Percentiles rank a stretch among this genome's conserved stretches.
phyloP scores from a whole-genome alignment of 495 filamentous ascomycete genomes.

The Lasiosphaeria miniovina region DNA sequence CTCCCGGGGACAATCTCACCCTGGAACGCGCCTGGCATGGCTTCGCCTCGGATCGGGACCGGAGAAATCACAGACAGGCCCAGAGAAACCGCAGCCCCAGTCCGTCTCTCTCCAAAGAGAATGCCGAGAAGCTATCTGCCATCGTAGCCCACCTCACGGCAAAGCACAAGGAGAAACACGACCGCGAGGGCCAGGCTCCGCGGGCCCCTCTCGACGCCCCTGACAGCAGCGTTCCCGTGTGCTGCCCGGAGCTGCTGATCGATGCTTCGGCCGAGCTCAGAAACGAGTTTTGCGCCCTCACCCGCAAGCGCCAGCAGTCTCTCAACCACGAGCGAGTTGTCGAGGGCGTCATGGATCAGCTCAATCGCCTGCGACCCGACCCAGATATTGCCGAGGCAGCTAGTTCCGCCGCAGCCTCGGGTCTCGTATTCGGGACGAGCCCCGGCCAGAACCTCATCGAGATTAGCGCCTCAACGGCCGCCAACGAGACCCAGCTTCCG shows the following conservation, averaged over 20 bases:
- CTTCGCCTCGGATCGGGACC: slow-evolving; percentile 45
- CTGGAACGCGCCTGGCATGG: slow-evolving; percentile 71
- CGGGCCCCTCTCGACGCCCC: slow-evolving; percentile 12
- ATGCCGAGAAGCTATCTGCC: slow-evolving; percentile 39
- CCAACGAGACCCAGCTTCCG: slow-evolving; percentile 13
- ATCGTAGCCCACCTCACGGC: slow-evolving; percentile 44
- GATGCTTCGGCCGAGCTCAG: slow-evolving; percentile 43
- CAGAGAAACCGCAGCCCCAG: slow-evolving; percentile 26
- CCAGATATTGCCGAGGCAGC: slow-evolving; percentile 10
- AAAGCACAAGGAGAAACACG: slow-evolving; percentile 34
- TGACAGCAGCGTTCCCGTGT: slow-evolving; percentile 21
- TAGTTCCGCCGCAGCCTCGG: slow-evolving; percentile 6
- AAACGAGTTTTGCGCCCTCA: slow-evolving; percentile 44
- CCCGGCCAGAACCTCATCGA: slow-evolving; percentile 12
- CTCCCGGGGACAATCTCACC: slow-evolving; percentile 66
- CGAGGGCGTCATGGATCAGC: slow-evolving; percentile 42
- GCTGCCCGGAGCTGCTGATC: slow-evolving; percentile 41
- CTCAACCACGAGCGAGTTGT: slow-evolving; percentile 40
- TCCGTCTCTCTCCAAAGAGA: slow-evolving; percentile 33
- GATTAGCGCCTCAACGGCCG: slow-evolving; percentile 9
- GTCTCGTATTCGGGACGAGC: slow-evolving; percentile 15
- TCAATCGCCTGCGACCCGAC: slow-evolving; percentile 22
- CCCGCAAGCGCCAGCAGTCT: slow-evolving; percentile 33
- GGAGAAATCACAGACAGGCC: slow-evolving; percentile 39
- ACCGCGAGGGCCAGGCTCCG: slow-evolving; percentile 31